Conservation (phyloP, 768 basidiomycete species). For the Dentipellis fragilis region DNA sequence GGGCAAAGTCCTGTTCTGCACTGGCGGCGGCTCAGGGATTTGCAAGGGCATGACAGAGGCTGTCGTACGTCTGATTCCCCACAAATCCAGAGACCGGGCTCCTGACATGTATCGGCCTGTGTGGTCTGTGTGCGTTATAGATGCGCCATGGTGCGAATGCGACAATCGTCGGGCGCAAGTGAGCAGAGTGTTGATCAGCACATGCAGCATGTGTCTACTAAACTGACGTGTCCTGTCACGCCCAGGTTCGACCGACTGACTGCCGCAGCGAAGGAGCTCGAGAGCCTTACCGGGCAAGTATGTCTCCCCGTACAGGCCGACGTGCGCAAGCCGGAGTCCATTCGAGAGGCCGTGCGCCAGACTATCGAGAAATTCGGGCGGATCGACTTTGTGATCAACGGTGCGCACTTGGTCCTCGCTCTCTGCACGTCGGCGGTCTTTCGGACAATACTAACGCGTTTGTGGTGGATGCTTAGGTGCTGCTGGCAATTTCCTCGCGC, state of each 20-base stretch:
- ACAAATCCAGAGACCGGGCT: background rate
- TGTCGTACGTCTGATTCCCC: slow-evolving; percentile 40
- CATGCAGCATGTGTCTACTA: background rate
- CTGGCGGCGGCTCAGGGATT: slow-evolving; percentile 90
- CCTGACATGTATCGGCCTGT: background rate
- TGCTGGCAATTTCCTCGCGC: slow-evolving; percentile 92
- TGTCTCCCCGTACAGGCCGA: slow-evolving; percentile 76
- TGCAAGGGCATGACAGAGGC: slow-evolving; percentile 82
- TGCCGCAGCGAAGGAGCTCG: slow-evolving; percentile 61
- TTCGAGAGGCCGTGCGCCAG: slow-evolving; percentile 67
- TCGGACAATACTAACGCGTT: too few relatives aligned
- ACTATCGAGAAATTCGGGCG: slow-evolving; percentile 70
- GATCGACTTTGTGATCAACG: slow-evolving; percentile 94
- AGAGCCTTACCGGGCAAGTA: slow-evolving; percentile 51
- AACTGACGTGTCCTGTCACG: background rate
- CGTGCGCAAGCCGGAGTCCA: slow-evolving; percentile 64
- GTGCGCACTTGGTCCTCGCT: slow-evolving; percentile 29
- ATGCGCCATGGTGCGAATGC: slow-evolving; percentile 80
- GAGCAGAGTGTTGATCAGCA: slow-evolving; percentile 18
- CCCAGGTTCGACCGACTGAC: slow-evolving; percentile 61
- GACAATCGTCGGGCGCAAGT: slow-evolving; percentile 84
- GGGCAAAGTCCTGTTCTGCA: slow-evolving; percentile 86
- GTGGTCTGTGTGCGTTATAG: slow-evolving; percentile 24
- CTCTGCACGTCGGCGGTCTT: background rate
- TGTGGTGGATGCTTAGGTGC: slow-evolving; percentile 43